Evolutionary conservation across 164 flowering plant species (phyloP).

Genomic region (Magnolia sinica): DNA sequence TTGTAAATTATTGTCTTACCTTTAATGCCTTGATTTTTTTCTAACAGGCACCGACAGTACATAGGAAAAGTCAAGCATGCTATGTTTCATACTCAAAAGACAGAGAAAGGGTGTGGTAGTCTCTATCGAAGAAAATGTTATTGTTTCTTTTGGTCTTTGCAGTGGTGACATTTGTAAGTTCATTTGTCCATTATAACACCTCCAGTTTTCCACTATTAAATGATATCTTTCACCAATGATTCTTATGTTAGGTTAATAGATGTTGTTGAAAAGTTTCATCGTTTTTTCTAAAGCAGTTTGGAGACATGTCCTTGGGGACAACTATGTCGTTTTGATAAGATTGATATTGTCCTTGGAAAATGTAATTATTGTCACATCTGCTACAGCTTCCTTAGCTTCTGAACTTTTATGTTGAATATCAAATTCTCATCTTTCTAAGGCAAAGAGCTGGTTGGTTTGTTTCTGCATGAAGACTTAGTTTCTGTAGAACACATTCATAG

Average conservation of each 20-base stretch:
- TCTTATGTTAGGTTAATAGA: too few species aligned
- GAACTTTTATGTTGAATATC: neutral
- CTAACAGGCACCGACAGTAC: constrained; percentile 78
- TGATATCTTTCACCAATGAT: too few species aligned
- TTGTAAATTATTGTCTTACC: too few species aligned
- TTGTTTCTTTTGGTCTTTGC: constrained; percentile 93
- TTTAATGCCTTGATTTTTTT: neutral
- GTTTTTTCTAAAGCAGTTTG: constrained; percentile 61
- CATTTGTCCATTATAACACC: neutral
- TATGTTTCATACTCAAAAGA: constrained; percentile 84
- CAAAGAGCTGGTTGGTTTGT: neutral
- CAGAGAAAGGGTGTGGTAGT: constrained; percentile 94
- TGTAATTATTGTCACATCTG: constrained; percentile 36
- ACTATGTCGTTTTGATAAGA: constrained; percentile 55
- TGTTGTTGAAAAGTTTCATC: neutral
- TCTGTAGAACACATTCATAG: too few species aligned
- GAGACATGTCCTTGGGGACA: constrained; percentile 81
- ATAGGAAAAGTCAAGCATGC: constrained; percentile 93
- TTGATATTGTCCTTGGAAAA: constrained; percentile 78
- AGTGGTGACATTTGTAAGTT: constrained; percentile 78
- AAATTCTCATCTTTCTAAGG: neutral
- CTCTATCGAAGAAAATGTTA: constrained; percentile 83
- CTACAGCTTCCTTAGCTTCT: neutral
- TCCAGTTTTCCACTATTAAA: neutral
- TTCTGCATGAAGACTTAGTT: too few species aligned